Base-by-base conservation (phyloP, 2,329 filamentous ascomycete genomes). In the Xylaria polymorpha region DNA sequence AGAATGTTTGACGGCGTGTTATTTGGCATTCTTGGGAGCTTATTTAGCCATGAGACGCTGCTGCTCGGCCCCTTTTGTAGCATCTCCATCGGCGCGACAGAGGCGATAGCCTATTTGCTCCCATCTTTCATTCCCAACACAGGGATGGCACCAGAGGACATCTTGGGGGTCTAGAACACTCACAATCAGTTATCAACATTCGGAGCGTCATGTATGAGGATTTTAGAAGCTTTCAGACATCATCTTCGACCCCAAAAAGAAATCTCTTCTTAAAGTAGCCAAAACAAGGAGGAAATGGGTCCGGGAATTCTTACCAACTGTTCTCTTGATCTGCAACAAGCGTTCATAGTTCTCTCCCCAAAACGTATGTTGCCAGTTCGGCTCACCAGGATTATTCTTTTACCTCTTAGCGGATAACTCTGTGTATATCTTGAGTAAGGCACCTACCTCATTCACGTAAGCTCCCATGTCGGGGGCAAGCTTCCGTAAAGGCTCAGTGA, bases 141-240 rank as follows among this genome's bases (percentile, higher is more conserved):
- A 86, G 0, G 83, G 80, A 14, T 80, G 72, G 66, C 84, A 86
- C 79, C 84, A 85, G 15, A 87, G 82, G 1, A 86, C 78, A 60
- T 85, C 84, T 0, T 76, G 64, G 0, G 85, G 85, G 68, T 87
- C 25, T 29, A 4, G 25, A 29, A 29, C 4, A 29, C 25, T 29
- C 25, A 29, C 3, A 29, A 4, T 29, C 25, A 29, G 25, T 29
- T 29, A 29, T 29, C 25, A 4, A 2, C 25, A 29, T 29, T 29
- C 25, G 4, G 25, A 29, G n/a, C n/a, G n/a, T n/a, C n/a, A n/a
- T n/a, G n/a, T n/a, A n/a, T n/a, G n/a, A n/a, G n/a, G n/a, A n/a
- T n/a, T n/a, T n/a, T n/a, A n/a, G n/a, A n/a, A n/a, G n/a, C n/a
- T n/a, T n/a, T n/a, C n/a, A n/a, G n/a, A n/a, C n/a, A n/a, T n/a